Evolutionary conservation across 371 early-diverging fungal species (phyloP), one percentile per base, ranked within the genome.

Genomic region (Syncephalastrum racemosum): DNA sequence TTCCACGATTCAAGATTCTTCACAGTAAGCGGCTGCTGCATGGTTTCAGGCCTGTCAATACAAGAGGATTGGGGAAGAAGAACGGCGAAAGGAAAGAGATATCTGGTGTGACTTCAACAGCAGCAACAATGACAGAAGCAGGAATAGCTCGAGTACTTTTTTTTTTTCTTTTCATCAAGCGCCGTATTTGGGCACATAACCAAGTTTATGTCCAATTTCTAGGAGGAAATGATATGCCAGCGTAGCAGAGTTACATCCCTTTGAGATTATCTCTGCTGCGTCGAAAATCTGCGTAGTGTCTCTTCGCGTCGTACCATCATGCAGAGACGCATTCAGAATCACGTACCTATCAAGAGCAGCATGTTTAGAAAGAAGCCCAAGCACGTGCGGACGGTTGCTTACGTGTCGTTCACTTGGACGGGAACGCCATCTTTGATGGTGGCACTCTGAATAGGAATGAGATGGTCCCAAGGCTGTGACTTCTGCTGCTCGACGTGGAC

Each of bases 131-230:
- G 3, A 16, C 20, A 20, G 19, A 54, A 4, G 20, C 23, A 25
- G 42, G 16, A 49, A 25, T 41, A 19, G 27, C 19, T n/a, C n/a
- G n/a, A n/a, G n/a, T n/a, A 14, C 24, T 50, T 1, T 52, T 16
- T n/a, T 52, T 52, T 14, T 51, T 4, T 48, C 19, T 31, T 16
- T 24, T 48, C 4, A 42, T 65, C 64, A 73, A 6, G 75, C 71
- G 18, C 75, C 75, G 54, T 75, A 78, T 45, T 78, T 78, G n/a
- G 67, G 69, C 22, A 73, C 60, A 62, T 60, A 62, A 0, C 73
- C 73, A 39, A 78, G 61, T 57, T 73, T 75, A 48, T 68, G 65
- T 16, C 70, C 67, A 50, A 74, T 72, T 53, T 78, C 78, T 31
- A 63, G 65, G 46, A 78, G 23, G 42, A 68, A 74, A 22, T 74